Percentiles rank a stretch among this genome's conserved stretches.
phyloP scores from a whole-genome alignment of 225 moss, liverwort and hornwort species.

The Asterella californica region DNA sequence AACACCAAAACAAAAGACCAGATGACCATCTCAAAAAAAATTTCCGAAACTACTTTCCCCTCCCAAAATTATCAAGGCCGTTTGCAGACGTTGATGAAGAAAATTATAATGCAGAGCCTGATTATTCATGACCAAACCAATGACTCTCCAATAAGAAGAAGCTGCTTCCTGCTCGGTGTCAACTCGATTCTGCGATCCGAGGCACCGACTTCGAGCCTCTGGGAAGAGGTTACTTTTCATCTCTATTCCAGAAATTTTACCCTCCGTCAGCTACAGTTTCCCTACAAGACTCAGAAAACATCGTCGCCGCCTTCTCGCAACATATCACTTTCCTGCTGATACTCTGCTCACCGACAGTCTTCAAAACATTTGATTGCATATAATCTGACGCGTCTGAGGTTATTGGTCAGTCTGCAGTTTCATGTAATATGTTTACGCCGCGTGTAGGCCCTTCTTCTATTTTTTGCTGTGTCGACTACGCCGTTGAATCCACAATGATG shows the following conservation, averaged over 20 bases:
- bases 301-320: neutral
- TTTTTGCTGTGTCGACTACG: neutral
- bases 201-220: neutral
- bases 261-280: neutral
- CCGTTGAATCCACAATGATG: too few relatives aligned
- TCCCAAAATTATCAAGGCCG: neutral
- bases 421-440: neutral
- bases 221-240: too few relatives aligned
- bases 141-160: neutral
- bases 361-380: neutral
- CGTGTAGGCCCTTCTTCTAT: too few relatives aligned
- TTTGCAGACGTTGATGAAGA: too few relatives aligned
- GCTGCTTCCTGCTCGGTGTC: neutral
- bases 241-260: neutral
- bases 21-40: too few relatives aligned
- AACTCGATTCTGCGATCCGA: neutral
- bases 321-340: too few relatives aligned
- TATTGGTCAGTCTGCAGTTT: too few relatives aligned
- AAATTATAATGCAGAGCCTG: neutral
- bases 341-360: neutral
- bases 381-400: neutral
- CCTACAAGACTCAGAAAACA: neutral
- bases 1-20: too few relatives aligned
- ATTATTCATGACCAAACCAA: neutral
- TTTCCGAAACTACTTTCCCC: neutral